Evolutionary conservation across 768 basidiomycete species (phyloP), one percentile per base, ranked within the genome.

Genomic region (Psilocybe cyanescens): DNA sequence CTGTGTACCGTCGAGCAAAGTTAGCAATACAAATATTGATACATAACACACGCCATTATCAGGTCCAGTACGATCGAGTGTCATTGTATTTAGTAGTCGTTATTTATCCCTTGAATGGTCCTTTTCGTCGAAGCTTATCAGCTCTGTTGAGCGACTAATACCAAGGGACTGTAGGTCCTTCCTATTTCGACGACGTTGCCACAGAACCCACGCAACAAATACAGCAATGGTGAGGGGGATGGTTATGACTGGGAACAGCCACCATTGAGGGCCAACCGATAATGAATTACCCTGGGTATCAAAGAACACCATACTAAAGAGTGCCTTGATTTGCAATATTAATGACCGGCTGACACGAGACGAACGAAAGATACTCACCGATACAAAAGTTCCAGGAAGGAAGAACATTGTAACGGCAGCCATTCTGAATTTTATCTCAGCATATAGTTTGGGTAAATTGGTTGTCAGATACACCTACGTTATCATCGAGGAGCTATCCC

Each of bases 241-340:
- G 39, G 70, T 71, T 12, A 69, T 48, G 6, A 54, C 65, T 19
- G 61, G 62, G 57, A 65, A 69, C 35, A 69, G 44, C 70, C 70
- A 71, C 61, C 60, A 63, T 33, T 64, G 62, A n/a, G 53, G 48
- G 7, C 62, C 47, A 16, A 71, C 61, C 2, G 48, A 31, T 41
- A 71, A 28, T 9, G 48, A 11, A 31, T 65, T 60, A 9, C 52
- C 48, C 12, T 35, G 14, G 11, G 46, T 41, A 17, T 63, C 60
- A 54, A 69, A 71, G 60, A 71, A 71, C 3, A 68, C 64, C 70
- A 68, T 71, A 58, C 70, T 68, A 55, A 71, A 69, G n/a, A 71
- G 33, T 1, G 65, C 67, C 68, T 69, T 31, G 17, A 53, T 9
- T 30, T n/a, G n/a, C 7, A 28, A 5, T 8, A n/a, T 55, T n/a